Evolutionary conservation across 2,329 filamentous ascomycete genomes (phyloP), one percentile per base, ranked within the genome.

Genomic region (Fonsecaea pugnacius): DNA sequence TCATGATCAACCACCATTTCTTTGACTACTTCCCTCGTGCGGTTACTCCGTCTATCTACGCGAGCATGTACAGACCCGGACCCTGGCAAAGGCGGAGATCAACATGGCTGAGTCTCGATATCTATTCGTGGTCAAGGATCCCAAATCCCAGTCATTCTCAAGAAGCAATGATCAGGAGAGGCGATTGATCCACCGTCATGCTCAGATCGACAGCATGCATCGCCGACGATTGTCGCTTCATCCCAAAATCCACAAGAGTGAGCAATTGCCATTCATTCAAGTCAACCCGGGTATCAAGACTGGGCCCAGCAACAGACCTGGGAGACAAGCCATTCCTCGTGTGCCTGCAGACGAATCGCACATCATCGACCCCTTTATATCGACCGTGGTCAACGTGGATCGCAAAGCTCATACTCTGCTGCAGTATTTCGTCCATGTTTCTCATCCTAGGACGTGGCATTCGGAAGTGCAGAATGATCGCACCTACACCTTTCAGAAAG

Each of bases 71-170:
- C 4, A 5, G 27, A 30, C 27, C 4, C 1, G 27, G 27, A 30
- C 27, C 27, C 27, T 30, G 27, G 6, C 27, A 30, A 4, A 30
- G 27, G 27, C 27, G 21, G 43, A 27, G 43, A 56, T 27, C 53
- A 36, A 7, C 62, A 54, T 72, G 71, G 50, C 36, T 27, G 21
- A 32, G 16, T 60, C 57, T 52, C 57, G 57, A 35, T 60, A 51
- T 32, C 46, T 60, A 16, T 60, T 60, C 46, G 57, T 60, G n/a
- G 43, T 60, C 57, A 60, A 60, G 24, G 35, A 60, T n/a, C 27
- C 57, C 14, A n/a, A 50, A 27, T 60, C 57, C 35, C 30, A 38
- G 30, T 33, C 57, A 27, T 38, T 60, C 18, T 60, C 57, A 0
- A 60, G 21, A 30, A 60, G 57, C 46, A 33, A 52, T 18, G 57